These are phyloP conservation scores for Populus davidiana DNA, from an alignment of 345 rosid species.

Conservation along the genomic window DNA sequence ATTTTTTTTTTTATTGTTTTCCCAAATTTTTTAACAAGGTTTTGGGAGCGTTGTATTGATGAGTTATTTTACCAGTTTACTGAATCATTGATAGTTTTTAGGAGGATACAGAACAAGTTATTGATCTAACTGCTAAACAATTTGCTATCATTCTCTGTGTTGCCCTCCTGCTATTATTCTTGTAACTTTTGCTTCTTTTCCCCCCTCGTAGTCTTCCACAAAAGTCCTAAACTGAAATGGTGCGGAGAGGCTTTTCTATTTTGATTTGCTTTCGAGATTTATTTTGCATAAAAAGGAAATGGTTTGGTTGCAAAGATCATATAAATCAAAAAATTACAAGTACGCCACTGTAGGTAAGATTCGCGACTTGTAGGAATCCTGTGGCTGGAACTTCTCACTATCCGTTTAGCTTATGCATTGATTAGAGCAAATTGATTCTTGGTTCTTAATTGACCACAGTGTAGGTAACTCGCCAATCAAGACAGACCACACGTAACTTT, in stretches of 20 bases:
- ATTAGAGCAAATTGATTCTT: no score
- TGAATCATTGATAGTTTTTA: slow-evolving; percentile 9
- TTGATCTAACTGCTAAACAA: background rate
- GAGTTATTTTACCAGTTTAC: slow-evolving; percentile 19
- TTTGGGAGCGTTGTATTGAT: background rate
- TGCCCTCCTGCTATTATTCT: background rate
- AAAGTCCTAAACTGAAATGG: background rate
- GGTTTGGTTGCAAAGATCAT: no score
- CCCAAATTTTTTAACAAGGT: background rate
- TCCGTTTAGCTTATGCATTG: no score
- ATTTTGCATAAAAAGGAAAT: no score
- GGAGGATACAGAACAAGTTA: background rate
- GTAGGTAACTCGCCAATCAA: background rate
- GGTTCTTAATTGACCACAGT: no score
- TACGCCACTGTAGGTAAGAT: no score
- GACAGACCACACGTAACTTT: background rate
- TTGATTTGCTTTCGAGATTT: no score
- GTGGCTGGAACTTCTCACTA: no score
- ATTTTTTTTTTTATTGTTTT: background rate
- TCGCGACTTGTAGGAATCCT: no score
- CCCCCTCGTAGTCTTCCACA: background rate
- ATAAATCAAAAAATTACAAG: no score
- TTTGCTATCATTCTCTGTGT: background rate
- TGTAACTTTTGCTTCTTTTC: background rate
- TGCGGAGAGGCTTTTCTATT: background rate